These are phyloP conservation scores for Coniferiporia weirii DNA, from an alignment of 1,284 basidiomycete species.

Conservation along the genomic window DNA sequence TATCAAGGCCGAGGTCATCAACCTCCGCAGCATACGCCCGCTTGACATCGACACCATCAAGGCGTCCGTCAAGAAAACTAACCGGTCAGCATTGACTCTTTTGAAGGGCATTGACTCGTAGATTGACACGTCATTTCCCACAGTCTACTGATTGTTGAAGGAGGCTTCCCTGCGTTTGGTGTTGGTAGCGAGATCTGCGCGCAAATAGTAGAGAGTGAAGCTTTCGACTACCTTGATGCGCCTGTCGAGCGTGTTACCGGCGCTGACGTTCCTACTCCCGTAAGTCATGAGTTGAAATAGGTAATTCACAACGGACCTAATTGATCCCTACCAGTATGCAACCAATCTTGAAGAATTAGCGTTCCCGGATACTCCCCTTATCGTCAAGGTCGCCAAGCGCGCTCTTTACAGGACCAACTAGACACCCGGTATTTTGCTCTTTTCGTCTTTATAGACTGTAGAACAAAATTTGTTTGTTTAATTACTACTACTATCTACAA, in stretches of 20 bases:
- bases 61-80: conserved; percentile 97
- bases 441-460: not conserved
- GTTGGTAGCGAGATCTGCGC: conserved; percentile 98
- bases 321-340: conserved; percentile 61
- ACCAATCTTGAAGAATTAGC: conserved; percentile 82
- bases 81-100: conserved; percentile 51
- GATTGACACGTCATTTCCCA: conserved; percentile 10
- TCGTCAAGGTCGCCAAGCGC: conserved; percentile 89
- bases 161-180: conserved; percentile 98
- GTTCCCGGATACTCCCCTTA: conserved; percentile 86
- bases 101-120: not conserved
- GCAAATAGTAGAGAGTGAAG: conserved; percentile 92
- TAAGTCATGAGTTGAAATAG: conserved; percentile 39
- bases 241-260: conserved; percentile 97
- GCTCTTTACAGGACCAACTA: conserved; percentile 85
- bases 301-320: not conserved
- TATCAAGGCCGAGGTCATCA: conserved; percentile 97
- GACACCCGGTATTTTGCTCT: conserved; percentile 18
- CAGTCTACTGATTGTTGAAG: conserved; percentile 91
- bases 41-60: conserved; percentile 97
- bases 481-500: conserved; percentile 1
- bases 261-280: conserved; percentile 94
- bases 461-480: not conserved
- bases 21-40: conserved; percentile 91
- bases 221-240: conserved; percentile 96